phyloP scores from a whole-genome alignment of 1,139 yeast genomes.

The Casaregolazyma suthepensis region DNA sequence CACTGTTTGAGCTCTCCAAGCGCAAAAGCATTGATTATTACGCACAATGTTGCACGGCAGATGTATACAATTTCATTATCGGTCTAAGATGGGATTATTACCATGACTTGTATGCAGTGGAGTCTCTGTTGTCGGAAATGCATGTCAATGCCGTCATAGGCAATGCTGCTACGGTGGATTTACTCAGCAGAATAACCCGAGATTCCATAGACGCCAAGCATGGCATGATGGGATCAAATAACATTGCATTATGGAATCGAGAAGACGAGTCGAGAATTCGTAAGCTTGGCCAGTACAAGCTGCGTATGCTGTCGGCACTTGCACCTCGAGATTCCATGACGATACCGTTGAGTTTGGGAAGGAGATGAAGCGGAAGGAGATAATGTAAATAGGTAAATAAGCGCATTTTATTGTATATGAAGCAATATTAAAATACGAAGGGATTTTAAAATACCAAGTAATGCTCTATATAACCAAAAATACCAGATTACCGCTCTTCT shows the following conservation, averaged over 20 bases:
- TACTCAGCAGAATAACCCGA: constrained; percentile 26
- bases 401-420: too few species aligned
- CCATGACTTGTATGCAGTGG: constrained; percentile 35
- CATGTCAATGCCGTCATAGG: constrained; percentile 40
- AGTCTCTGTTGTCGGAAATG: constrained; percentile 36
- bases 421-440: too few species aligned
- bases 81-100: constrained; percentile 36
- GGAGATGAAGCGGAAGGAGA: too few species aligned
- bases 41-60: constrained; percentile 37
- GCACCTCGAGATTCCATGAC: constrained; percentile 2
- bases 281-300: constrained; percentile 28
- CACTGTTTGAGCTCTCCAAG: constrained; percentile 37
- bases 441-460: too few species aligned
- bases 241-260: constrained; percentile 31
- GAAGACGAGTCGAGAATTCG: constrained; percentile 31
- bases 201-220: constrained; percentile 25
- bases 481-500: background rate
- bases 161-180: constrained; percentile 32
- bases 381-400: too few species aligned
- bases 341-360: constrained; percentile 1
- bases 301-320: constrained; percentile 17
- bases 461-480: too few species aligned
- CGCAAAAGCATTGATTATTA: constrained; percentile 33
- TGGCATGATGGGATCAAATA: constrained; percentile 19
- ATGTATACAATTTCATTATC: constrained; percentile 37